phyloP scores from a whole-genome alignment of 176 grass and related monocot species.

The Carex parvula region DNA sequence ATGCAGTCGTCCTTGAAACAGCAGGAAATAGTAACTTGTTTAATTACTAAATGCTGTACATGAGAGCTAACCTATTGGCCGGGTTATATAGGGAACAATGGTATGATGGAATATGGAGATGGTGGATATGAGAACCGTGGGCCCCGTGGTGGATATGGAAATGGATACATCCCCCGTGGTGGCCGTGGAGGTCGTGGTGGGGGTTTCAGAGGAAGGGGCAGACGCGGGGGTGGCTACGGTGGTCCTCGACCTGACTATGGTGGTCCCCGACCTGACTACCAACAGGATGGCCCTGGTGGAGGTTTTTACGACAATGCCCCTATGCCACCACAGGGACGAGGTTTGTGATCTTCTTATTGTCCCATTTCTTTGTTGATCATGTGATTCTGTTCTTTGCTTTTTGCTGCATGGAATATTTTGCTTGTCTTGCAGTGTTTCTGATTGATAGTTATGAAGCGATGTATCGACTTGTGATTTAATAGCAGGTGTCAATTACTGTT shows the following conservation, averaged over 20 bases:
- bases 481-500: neutral
- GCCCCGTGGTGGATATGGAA: slow-evolving; percentile 22
- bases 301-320: slow-evolving; percentile 61
- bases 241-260: slow-evolving; percentile 59
- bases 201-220: slow-evolving; percentile 50
- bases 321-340: slow-evolving; percentile 42
- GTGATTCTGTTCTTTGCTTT: neutral
- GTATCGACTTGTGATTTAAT: neutral
- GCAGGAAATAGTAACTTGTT: neutral
- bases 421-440: neutral
- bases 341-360: slow-evolving; percentile 25
- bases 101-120: slow-evolving; percentile 20
- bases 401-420: neutral
- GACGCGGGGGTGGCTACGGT: slow-evolving; percentile 48
- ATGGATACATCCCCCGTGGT: slow-evolving; percentile 43
- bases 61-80: neutral
- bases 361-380: neutral
- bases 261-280: slow-evolving; percentile 51
- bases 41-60: neutral
- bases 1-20: neutral
- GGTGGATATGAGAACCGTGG: slow-evolving; percentile 27
- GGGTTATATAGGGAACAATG: slow-evolving; percentile 7
- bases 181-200: slow-evolving; percentile 72
- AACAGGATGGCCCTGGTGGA: slow-evolving; percentile 45
- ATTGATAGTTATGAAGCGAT: neutral